A percentile compares a stretch with the other conserved stretches of the same genome.
Evolutionary conservation across 1,139 yeast species (phyloP).

Genomic region (Pichia sp.): DNA sequence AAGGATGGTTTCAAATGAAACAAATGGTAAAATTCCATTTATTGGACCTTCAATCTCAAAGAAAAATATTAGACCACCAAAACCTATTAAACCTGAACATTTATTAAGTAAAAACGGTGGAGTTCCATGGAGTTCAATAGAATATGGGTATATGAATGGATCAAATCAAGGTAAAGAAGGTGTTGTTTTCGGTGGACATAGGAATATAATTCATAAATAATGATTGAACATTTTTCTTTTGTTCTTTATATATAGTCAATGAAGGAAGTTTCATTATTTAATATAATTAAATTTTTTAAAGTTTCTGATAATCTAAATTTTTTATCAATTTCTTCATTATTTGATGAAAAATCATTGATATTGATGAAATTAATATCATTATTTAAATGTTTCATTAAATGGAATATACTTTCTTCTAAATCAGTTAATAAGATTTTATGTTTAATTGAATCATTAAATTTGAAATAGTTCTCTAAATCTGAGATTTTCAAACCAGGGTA

Average conservation of each 20-base stretch:
- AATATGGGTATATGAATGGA: conserved; percentile 53
- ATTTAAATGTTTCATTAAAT: conserved; percentile 35
- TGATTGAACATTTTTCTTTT: neutral
- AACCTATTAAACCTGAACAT: conserved; percentile 33
- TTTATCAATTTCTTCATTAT: conserved; percentile 14
- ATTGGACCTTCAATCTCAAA: conserved; percentile 33
- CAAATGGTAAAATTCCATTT: conserved; percentile 23
- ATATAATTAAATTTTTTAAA: conserved; percentile 21
- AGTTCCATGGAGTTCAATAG: conserved; percentile 44
- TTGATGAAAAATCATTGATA: conserved; percentile 26
- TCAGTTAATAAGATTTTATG: conserved; percentile 33
- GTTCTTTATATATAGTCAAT: conserved; percentile 8
- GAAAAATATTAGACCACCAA: conserved; percentile 32
- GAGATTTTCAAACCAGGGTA: conserved; percentile 26
- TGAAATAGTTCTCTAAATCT: conserved; percentile 23
- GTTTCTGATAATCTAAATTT: conserved; percentile 21
- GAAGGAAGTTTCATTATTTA: conserved; percentile 10
- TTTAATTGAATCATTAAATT: conserved; percentile 20
- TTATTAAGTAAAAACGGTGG: conserved; percentile 27
- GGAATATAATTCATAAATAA: conserved; percentile 32
- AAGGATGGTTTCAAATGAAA: conserved; percentile 44
- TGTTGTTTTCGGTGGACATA: conserved; percentile 42
- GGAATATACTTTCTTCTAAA: conserved; percentile 35
- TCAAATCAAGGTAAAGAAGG: conserved; percentile 46
- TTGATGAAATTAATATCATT: conserved; percentile 30